A percentile compares a stretch with the other conserved stretches of the same genome.
These are phyloP conservation scores for Tagetes erecta DNA, from an alignment of 129 eudicot genomes.

Conservation along the genomic window DNA sequence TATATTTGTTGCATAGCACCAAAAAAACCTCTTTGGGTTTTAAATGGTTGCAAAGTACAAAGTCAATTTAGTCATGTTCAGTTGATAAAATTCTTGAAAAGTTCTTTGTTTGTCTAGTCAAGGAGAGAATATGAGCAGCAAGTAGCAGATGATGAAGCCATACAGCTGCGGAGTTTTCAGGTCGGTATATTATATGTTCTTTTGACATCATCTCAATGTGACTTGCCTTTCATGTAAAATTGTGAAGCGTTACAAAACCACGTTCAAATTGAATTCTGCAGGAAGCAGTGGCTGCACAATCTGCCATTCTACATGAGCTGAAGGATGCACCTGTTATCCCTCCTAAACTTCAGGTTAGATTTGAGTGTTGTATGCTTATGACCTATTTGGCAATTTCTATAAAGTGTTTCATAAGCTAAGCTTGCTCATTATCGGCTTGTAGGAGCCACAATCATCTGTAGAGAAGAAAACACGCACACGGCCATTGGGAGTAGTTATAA, in stretches of 20 bases:
- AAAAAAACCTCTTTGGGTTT: conserved; percentile 7
- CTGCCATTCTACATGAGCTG: conserved; percentile 49
- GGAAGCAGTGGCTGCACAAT: conserved; percentile 87
- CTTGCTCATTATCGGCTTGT: not conserved
- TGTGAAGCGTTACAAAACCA: conserved; percentile 6
- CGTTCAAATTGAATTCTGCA: conserved; percentile 27
- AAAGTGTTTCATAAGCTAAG: not conserved
- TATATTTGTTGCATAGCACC: not conserved
- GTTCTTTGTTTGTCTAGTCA: conserved; percentile 51
- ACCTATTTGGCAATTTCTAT: not conserved
- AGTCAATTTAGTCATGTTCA: not conserved
- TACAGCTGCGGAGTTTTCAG: conserved; percentile 72
- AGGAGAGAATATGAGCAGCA: conserved; percentile 85
- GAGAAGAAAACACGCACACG: conserved; percentile 52
- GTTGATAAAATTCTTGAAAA: conserved; percentile 24
- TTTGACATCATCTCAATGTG: too few relatives aligned
- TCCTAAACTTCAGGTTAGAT: conserved; percentile 56
- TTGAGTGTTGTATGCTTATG: not conserved
- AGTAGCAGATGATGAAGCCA: conserved; percentile 78
- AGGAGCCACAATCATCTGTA: conserved; percentile 47
- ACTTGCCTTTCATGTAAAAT: not conserved
- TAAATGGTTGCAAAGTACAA: conserved; percentile 4
- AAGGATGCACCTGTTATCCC: conserved; percentile 56
- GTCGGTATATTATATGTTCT: conserved; percentile 30
- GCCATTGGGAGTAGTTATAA: conserved; percentile 56